Evolutionary conservation across 2,329 filamentous ascomycete genomes (phyloP).

Genomic region (Ilyonectria destructans): DNA sequence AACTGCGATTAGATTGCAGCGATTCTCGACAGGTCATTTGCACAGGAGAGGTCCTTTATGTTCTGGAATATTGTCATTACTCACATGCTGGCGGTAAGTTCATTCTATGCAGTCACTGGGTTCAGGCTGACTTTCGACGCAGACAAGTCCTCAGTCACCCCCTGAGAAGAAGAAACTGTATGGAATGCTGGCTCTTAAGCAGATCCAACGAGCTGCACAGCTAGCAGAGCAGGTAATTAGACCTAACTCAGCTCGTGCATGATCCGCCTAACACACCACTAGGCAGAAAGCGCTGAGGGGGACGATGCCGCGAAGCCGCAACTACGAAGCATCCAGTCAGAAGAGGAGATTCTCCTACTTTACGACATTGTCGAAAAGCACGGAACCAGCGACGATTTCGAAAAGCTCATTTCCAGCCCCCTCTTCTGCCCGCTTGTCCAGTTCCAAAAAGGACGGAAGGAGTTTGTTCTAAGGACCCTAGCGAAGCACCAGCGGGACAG

Average conservation of each 20-base stretch:
- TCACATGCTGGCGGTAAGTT: constrained; percentile 68
- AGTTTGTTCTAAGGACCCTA: constrained; percentile 62
- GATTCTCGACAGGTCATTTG: constrained; percentile 67
- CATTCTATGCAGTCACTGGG: background rate
- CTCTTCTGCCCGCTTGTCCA: constrained; percentile 61
- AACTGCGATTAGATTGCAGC: constrained; percentile 66
- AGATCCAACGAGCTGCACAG: constrained; percentile 67
- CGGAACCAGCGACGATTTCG: constrained; percentile 60
- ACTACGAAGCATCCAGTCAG: constrained; percentile 58
- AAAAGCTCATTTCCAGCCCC: constrained; percentile 57
- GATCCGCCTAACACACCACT: background rate
- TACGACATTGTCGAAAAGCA: constrained; percentile 65
- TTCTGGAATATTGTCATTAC: constrained; percentile 72
- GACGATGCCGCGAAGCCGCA: constrained; percentile 44
- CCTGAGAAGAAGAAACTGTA: constrained; percentile 68
- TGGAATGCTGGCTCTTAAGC: constrained; percentile 65
- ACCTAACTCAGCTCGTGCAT: too few relatives aligned
- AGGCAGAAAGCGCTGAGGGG: constrained; percentile 43
- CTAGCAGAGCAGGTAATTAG: constrained; percentile 59
- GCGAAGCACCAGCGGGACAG: constrained; percentile 55
- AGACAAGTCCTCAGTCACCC: constrained; percentile 65
- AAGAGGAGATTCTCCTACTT: constrained; percentile 67
- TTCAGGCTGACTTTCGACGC: constrained; percentile 24
- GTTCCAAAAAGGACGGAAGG: constrained; percentile 64
- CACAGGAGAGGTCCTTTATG: constrained; percentile 64